Conservation (phyloP, 306 rosid species). For the Prinsepia uniflora region DNA sequence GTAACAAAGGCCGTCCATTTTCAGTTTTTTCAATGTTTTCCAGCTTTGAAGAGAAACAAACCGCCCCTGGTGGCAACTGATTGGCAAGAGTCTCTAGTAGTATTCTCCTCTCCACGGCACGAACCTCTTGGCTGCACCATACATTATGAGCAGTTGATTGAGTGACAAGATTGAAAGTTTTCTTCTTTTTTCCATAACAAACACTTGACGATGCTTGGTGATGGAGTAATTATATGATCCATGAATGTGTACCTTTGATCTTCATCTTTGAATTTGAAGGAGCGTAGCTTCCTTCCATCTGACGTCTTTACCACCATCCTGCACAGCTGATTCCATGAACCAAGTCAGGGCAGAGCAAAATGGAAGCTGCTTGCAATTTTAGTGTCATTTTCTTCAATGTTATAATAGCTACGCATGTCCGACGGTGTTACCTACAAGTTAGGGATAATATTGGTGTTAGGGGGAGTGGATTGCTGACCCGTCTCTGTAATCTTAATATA, state of each 20-base stretch:
- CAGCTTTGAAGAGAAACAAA: conserved; percentile 67
- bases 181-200: too few relatives aligned
- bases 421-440: too few relatives aligned
- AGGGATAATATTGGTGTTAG: too few relatives aligned
- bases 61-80: conserved; percentile 47
- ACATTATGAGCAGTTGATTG: not conserved
- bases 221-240: too few relatives aligned
- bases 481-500: too few relatives aligned
- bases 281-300: conserved; percentile 69
- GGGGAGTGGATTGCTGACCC: too few relatives aligned
- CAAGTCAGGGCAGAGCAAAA: conserved; percentile 39
- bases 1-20: conserved; percentile 50
- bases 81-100: conserved; percentile 74
- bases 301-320: conserved; percentile 80
- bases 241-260: conserved; percentile 46
- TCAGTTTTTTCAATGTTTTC: conserved; percentile 43
- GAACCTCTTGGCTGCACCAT: conserved; percentile 78
- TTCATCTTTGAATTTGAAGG: conserved; percentile 80
- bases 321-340: conserved; percentile 63
- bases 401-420: too few relatives aligned
- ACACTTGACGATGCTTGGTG: too few relatives aligned
- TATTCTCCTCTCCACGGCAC: conserved; percentile 80
- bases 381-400: too few relatives aligned
- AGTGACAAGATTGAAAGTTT: not conserved
- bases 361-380: too few relatives aligned